Conservation (phyloP, 495 filamentous ascomycete genomes). For the Neurospora sp. region DNA sequence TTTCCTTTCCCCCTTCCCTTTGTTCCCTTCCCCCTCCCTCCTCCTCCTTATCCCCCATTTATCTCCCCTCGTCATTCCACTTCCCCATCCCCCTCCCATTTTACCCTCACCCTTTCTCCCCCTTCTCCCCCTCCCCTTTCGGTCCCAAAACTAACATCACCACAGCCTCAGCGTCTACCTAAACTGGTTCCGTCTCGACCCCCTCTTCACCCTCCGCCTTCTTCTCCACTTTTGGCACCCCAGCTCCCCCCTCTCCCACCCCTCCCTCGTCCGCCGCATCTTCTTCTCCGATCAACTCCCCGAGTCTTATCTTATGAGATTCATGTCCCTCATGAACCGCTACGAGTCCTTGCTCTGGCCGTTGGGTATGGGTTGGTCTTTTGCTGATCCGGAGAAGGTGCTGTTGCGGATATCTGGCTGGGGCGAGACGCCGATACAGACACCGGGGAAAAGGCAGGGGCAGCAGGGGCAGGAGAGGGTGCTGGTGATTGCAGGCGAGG, state of each 20-base stretch:
- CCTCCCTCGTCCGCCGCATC: slow-evolving; percentile 25
- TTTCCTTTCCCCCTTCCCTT: not conserved
- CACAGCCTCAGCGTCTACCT: slow-evolving; percentile 27
- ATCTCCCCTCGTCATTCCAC: no score
- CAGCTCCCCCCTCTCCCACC: slow-evolving; percentile 37
- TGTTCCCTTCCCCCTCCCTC: no score
- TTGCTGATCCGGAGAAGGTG: slow-evolving; percentile 26
- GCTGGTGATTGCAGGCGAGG: slow-evolving; percentile 30
- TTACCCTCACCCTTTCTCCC: no score
- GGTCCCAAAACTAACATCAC: not conserved
- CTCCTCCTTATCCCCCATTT: no score
- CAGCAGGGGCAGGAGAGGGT: slow-evolving; percentile 15
- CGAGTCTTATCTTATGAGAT: slow-evolving; percentile 16
- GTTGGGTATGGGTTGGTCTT: slow-evolving; percentile 29
- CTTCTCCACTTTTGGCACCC: slow-evolving; percentile 35
- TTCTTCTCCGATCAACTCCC: slow-evolving; percentile 33
- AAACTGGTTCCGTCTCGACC: slow-evolving; percentile 35
- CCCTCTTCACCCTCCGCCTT: slow-evolving; percentile 32
- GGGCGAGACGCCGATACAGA: no score
- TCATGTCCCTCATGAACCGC: slow-evolving; percentile 25
- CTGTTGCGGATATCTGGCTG: slow-evolving; percentile 25
- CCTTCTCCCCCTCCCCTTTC: no score
- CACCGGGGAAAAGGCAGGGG: no score
- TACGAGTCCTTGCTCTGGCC: slow-evolving; percentile 40
- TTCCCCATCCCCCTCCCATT: no score